A percentile compares a stretch with the other conserved stretches of the same genome.
Evolutionary conservation across 768 basidiomycete genomes (phyloP).

Genomic region (Russula dissimulans): DNA sequence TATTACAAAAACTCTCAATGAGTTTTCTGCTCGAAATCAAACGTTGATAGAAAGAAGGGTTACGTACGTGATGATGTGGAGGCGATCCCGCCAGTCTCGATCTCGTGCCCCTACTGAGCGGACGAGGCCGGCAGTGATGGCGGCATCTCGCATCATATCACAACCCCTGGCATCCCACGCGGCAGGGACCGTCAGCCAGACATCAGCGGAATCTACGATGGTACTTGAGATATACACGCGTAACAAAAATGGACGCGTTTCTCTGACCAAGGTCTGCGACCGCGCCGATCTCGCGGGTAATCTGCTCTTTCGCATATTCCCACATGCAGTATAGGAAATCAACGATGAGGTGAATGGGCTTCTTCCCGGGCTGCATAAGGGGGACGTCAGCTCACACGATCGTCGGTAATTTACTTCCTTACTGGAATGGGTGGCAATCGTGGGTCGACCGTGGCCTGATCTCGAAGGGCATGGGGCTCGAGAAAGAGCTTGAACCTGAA

Average conservation of each 20-base stretch:
- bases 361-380: constrained; percentile 54
- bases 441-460: constrained; percentile 60
- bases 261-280: constrained; percentile 73
- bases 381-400: not conserved
- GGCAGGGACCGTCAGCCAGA: constrained; percentile 81
- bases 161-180: constrained; percentile 87
- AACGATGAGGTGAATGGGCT: constrained; percentile 66
- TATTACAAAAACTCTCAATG: not conserved
- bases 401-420: constrained; percentile 25
- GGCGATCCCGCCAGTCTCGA: constrained; percentile 65
- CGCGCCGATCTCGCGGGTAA: constrained; percentile 78
- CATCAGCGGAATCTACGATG: constrained; percentile 63
- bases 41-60: constrained; percentile 14
- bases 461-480: constrained; percentile 71
- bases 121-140: constrained; percentile 73
- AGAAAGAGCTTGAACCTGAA: constrained; percentile 80
- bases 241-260: not conserved
- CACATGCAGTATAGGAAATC: constrained; percentile 79
- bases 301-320: constrained; percentile 81
- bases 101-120: constrained; percentile 64
- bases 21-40: not conserved
- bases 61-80: constrained; percentile 80
- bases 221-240: not conserved
- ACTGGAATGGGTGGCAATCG: constrained; percentile 75
- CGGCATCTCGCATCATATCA: constrained; percentile 78